Evolutionary conservation across 2,329 filamentous ascomycete genomes (phyloP).

Genomic region (Parastagonospora avenae): DNA sequence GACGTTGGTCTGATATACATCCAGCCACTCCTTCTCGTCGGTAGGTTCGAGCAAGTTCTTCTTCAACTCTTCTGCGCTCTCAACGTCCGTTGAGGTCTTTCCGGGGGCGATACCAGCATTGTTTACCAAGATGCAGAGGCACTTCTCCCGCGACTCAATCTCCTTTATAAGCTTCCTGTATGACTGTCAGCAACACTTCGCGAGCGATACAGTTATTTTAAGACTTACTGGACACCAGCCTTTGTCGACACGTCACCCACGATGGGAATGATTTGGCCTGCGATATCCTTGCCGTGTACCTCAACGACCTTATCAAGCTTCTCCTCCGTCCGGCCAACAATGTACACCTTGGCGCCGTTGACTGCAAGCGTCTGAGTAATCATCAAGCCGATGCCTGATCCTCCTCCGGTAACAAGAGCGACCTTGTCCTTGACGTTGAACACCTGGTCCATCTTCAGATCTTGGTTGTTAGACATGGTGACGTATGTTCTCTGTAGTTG

Average conservation of each 20-base stretch:
- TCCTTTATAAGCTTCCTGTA: conserved; percentile 48
- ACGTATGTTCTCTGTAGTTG: conserved; percentile 19
- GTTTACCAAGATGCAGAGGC: conserved; percentile 54
- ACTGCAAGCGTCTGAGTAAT: conserved; percentile 53
- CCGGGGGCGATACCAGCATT: conserved; percentile 53
- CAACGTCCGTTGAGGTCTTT: conserved; percentile 47
- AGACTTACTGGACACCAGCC: conserved; percentile 46
- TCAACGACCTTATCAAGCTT: conserved; percentile 55
- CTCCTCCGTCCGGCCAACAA: conserved; percentile 54
- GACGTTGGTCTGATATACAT: conserved; percentile 55
- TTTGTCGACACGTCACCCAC: conserved; percentile 53
- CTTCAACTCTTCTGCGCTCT: conserved; percentile 50
- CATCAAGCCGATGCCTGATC: conserved; percentile 56
- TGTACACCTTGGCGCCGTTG: conserved; percentile 56
- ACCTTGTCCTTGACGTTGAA: conserved; percentile 48
- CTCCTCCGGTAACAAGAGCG: conserved; percentile 53
- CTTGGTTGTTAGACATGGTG: conserved; percentile 43
- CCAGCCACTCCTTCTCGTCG: conserved; percentile 53
- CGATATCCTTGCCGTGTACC: conserved; percentile 50
- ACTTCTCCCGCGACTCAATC: conserved; percentile 51
- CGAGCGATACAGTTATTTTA: too few relatives aligned
- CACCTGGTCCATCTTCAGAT: conserved; percentile 38
- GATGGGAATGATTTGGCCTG: conserved; percentile 54
- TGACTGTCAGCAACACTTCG: conserved; percentile 3
- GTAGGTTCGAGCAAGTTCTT: conserved; percentile 53